phyloP scores from a whole-genome alignment of 192 early-diverging fungal species.

The Obelidium mucronatum region DNA sequence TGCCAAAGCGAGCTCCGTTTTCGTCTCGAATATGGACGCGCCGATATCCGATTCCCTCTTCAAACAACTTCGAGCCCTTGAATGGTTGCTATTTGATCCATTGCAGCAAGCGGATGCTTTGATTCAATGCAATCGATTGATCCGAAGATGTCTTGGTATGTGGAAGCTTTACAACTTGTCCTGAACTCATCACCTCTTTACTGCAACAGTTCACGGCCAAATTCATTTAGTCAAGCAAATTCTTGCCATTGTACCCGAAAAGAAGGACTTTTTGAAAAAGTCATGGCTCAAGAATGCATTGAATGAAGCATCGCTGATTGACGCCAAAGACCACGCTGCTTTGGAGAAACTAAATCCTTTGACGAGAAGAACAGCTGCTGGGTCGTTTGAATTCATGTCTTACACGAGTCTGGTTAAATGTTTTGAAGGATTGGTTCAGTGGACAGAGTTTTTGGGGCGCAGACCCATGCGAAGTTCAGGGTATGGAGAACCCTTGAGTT shows the following conservation, averaged over 20 bases:
- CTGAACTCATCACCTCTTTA: background rate
- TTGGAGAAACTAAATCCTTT: background rate
- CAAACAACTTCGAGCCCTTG: slow-evolving; percentile 62
- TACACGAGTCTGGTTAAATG: slow-evolving; percentile 11
- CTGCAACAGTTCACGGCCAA: slow-evolving; percentile 46
- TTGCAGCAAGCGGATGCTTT: slow-evolving; percentile 55
- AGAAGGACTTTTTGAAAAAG: slow-evolving; percentile 50
- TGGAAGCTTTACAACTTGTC: background rate
- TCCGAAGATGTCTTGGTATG: slow-evolving; percentile 58
- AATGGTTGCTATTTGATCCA: slow-evolving; percentile 61
- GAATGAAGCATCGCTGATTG: background rate
- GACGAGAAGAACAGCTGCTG: background rate
- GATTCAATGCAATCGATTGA: slow-evolving; percentile 52
- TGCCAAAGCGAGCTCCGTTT: background rate
- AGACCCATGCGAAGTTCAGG: background rate
- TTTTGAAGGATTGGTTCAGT: slow-evolving; percentile 26
- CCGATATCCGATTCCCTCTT: slow-evolving; percentile 24
- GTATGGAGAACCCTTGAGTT: background rate
- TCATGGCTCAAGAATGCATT: slow-evolving; percentile 10
- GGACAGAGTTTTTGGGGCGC: slow-evolving; percentile 13
- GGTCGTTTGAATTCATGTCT: background rate
- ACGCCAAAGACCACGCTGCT: background rate
- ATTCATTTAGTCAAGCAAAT: slow-evolving; percentile 54
- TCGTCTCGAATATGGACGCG: slow-evolving; percentile 8
- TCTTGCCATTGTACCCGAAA: slow-evolving; percentile 50